Evolutionary conservation across 805 yeast genomes (phyloP), one percentile per base, ranked within the genome.

Genomic region (Lipomyces anomalus): DNA sequence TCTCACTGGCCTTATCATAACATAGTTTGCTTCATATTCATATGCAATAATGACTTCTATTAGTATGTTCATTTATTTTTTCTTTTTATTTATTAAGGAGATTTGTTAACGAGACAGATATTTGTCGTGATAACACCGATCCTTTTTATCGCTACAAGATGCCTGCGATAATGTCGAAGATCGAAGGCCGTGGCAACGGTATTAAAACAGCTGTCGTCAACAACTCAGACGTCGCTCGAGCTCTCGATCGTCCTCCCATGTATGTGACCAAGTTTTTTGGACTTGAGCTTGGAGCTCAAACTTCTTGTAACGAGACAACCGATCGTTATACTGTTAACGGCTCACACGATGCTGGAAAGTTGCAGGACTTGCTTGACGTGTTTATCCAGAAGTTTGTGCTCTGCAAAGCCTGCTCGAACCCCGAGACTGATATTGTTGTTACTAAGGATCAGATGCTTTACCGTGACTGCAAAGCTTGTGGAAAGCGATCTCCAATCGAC

Each of bases 121-220:
- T 92, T 61, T 82, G 95, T 68, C 88, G 98, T 74, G 96, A 88
- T 63, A 92, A 90, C 74, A 80, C 84, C 62, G 98, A 92, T 73
- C 97, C 97, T 37, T 92, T 92, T 68, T 92, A 92, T 80, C 95
- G 98, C 74, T 92, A 92, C 71, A 92, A 92, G 74, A 92, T 92
- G 98, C 98, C 98, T 64, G 84, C 94, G 35, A 82, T 92, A 69
- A 94, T 85, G 71, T 85, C 96, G 58, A 92, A 92, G 76, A 86
- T 86, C 56, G 97, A 92, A 72, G 98, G 98, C 68, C 79, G 95
- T 66, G 98, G 98, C 73, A 92, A 92, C 72, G 98, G 98, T 80
- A 92, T 92, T 70, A 89, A 88, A 67, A 92, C 98, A 21, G 94
- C 90, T 44, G 82, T 92, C 46, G 78, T 87, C 57, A 92, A 92